phyloP scores from a whole-genome alignment of 306 rosid species.

The Bauhinia variegata region DNA sequence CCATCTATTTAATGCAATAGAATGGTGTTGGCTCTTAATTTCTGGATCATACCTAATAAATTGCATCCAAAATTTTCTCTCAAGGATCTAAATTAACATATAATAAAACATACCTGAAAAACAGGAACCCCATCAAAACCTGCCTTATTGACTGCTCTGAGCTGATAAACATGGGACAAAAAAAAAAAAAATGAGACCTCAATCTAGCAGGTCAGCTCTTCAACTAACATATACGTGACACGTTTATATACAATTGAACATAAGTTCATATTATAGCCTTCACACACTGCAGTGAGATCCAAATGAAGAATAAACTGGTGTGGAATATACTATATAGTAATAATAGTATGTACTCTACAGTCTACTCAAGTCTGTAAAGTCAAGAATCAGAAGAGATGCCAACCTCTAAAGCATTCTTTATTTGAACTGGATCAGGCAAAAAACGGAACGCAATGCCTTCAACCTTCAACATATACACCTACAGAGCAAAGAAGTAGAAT shows the following conservation, averaged over 20 bases:
- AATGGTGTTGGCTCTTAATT: constrained; percentile 5
- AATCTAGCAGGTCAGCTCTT: constrained; percentile 26
- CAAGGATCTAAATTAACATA: constrained; percentile 31
- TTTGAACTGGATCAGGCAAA: constrained; percentile 94
- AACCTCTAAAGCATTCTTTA: constrained; percentile 91
- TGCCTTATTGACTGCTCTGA: constrained; percentile 58
- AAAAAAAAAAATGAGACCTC: constrained; percentile 28
- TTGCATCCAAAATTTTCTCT: constrained; percentile 1
- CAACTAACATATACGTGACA: constrained; percentile 1
- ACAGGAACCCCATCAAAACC: constrained; percentile 96
- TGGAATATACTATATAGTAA: constrained; percentile 3
- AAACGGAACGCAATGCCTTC: constrained; percentile 97
- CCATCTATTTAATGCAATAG: too few relatives aligned
- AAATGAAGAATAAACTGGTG: not conserved
- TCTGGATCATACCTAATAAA: not conserved
- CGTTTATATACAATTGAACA: constrained; percentile 11
- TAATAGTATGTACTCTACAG: too few relatives aligned
- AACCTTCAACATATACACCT: constrained; percentile 97
- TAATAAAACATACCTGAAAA: constrained; percentile 72
- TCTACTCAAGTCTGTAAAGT: not conserved
- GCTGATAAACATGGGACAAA: constrained; percentile 57
- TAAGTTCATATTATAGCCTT: constrained; percentile 6
- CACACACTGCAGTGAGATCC: not conserved
- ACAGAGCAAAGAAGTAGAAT: constrained; percentile 12
- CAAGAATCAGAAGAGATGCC: constrained; percentile 31